Conservation (phyloP, 495 filamentous ascomycete species). For the Chaetomium tenue region DNA sequence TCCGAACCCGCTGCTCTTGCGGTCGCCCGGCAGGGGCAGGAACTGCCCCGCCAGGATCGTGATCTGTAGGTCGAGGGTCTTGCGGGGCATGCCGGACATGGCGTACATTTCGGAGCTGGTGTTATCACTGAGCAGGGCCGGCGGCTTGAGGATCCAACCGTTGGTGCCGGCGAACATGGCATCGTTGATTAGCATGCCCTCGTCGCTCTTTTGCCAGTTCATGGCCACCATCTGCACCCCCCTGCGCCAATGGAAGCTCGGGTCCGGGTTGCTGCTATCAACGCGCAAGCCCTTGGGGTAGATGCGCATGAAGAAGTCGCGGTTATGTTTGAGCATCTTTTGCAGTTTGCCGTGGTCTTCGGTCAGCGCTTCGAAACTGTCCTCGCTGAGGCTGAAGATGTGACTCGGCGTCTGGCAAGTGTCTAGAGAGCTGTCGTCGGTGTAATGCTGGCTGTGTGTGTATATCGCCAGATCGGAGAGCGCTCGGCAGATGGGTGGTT, state of each 20-base stretch:
- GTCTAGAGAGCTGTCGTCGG: constrained; percentile 52
- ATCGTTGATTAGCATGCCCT: constrained; percentile 92
- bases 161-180: constrained; percentile 83
- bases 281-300: constrained; percentile 80
- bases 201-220: constrained; percentile 89
- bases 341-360: constrained; percentile 37
- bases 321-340: constrained; percentile 76
- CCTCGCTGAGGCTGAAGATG: constrained; percentile 83
- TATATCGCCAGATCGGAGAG: constrained; percentile 79
- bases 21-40: constrained; percentile 38
- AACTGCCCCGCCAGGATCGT: constrained; percentile 47
- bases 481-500: constrained; percentile 60
- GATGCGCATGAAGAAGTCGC: constrained; percentile 79
- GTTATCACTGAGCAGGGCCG: constrained; percentile 43
- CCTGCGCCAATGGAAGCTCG: constrained; percentile 76
- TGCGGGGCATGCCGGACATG: constrained; percentile 26
- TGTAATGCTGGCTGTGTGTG: constrained; percentile 78
- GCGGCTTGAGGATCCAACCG: constrained; percentile 86
- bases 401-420: constrained; percentile 66
- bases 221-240: constrained; percentile 91
- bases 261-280: constrained; percentile 82
- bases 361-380: constrained; percentile 61
- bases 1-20: constrained; percentile 29
- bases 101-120: constrained; percentile 21
- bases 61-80: constrained; percentile 43